Percentiles rank a stretch among this genome's conserved stretches.
phyloP scores from a whole-genome alignment of 1,284 basidiomycete genomes.

The Peniophora sp. region DNA sequence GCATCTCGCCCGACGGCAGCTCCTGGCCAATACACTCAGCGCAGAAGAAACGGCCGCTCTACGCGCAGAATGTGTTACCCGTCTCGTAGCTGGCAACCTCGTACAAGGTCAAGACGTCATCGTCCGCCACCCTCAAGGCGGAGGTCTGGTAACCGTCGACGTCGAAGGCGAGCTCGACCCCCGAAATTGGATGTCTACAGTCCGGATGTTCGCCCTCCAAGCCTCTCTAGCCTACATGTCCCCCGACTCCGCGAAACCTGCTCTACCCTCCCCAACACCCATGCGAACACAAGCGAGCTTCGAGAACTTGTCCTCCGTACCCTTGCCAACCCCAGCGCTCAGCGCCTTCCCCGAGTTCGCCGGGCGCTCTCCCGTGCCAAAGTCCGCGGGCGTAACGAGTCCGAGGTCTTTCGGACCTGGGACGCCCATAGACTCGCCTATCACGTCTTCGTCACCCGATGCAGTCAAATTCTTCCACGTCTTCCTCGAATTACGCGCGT shows the following conservation, averaged over 20 bases:
- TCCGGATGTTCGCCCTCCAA: constrained; percentile 87
- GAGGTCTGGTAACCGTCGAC: constrained; percentile 81
- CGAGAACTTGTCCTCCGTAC: constrained; percentile 30
- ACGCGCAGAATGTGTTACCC: constrained; percentile 79
- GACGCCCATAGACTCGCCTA: constrained; percentile 19
- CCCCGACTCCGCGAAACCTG: constrained; percentile 28
- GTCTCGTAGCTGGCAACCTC: constrained; percentile 87
- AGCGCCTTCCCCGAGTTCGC: constrained; percentile 61
- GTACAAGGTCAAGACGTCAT: constrained; percentile 92
- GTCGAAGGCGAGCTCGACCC: constrained; percentile 69
- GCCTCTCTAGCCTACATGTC: constrained; percentile 77
- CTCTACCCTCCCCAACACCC: constrained; percentile 11
- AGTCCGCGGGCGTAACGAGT: too few species aligned
- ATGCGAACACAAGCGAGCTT: constrained; percentile 20
- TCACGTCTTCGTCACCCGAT: constrained; percentile 16
- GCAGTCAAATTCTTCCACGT: constrained; percentile 79
- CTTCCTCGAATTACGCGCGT: constrained; percentile 84
- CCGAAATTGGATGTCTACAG: constrained; percentile 77
- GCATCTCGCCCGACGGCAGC: constrained; percentile 82
- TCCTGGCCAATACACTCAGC: constrained; percentile 84
- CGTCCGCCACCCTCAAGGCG: constrained; percentile 88
- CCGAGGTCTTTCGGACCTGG: constrained; percentile 1
- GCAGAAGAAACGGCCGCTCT: constrained; percentile 82
- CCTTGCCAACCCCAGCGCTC: constrained; percentile 53
- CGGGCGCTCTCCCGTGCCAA: neutral